Evolutionary conservation across 176 grass and related monocot species (phyloP), one percentile per base, ranked within the genome.

Genomic region (Aegilops sharonensis): DNA sequence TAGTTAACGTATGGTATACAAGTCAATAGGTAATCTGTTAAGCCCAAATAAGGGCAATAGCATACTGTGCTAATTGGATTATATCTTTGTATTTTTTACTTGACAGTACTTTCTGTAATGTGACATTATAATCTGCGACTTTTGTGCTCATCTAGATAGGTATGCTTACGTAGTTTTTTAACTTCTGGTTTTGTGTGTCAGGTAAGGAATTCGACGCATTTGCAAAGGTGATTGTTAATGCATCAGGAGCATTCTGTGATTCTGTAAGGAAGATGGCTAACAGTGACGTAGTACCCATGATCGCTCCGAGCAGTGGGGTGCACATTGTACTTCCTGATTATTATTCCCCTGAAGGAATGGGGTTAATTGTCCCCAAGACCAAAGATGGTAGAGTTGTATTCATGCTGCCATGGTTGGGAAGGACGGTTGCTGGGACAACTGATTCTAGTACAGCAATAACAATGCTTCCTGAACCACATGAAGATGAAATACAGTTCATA

Each of bases 401-500:
- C 84, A 98, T 98, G 96, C 85, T 98, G 52, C 96, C 96, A 30
- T 98, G 96, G 96, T 89, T 95, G 79, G 96, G 93, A 85, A 93
- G 91, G 88, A 95, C 96, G 0, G 72, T 98, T 78, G 90, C 92
- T 5, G 93, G 96, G 63, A 94, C 92, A 73, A 98, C 93, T 88
- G 93, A 95, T 89, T 95, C 93, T 39, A 94, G 59, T 39, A 94
- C 92, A 29, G 36, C 72, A 81, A 94, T 98, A 78, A 95, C 93
- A 84, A 95, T 95, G 93, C 88, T 95, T 79, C 96, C 96, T 87
- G 96, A 95, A 87, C 96, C 96, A 35, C 92, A 98, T 88, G 96
- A 98, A 85, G 96, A 98, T 89, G 96, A 98, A 89, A 98, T 98
- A 89, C 93, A 94, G 23, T 98, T 98, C 71, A 95, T 98, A 87